phyloP scores from a whole-genome alignment of 148 eudicot species.

The Beta vulgaris region DNA sequence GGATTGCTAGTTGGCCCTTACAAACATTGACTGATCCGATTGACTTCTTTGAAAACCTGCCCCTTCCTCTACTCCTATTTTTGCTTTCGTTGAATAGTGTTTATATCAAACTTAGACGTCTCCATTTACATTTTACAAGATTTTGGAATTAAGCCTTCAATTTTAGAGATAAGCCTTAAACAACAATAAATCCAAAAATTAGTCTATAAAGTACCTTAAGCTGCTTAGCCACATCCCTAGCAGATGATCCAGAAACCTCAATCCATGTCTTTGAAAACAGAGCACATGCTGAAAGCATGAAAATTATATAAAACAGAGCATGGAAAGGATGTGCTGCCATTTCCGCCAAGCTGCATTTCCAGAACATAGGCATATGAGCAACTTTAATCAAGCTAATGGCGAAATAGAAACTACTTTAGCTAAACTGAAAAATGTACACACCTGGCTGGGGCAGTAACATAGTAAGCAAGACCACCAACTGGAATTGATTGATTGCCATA shows the following conservation, averaged over 20 bases:
- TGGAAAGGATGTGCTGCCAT: slow-evolving; percentile 91
- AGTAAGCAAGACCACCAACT: slow-evolving; percentile 93
- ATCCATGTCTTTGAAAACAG: slow-evolving; percentile 89
- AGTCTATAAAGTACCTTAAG: slow-evolving; percentile 51
- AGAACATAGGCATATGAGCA: background rate
- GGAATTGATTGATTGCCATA: slow-evolving; percentile 75
- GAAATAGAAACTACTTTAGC: background rate
- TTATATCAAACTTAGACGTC: no score
- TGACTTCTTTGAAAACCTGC: no score
- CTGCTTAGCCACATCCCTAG: slow-evolving; percentile 86
- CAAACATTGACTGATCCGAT: no score
- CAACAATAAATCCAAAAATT: background rate
- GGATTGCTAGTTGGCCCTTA: no score
- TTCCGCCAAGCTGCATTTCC: slow-evolving; percentile 70
- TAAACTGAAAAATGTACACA: slow-evolving; percentile 15
- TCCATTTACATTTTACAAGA: no score
- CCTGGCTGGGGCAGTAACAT: slow-evolving; percentile 87
- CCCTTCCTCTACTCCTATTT: no score
- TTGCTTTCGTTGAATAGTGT: no score
- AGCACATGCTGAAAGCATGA: slow-evolving; percentile 89
- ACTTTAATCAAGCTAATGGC: background rate
- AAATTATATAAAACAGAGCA: slow-evolving; percentile 69
- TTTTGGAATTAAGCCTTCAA: no score
- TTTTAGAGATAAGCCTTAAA: no score
- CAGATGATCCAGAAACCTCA: slow-evolving; percentile 92